These are phyloP conservation scores for Sophora flavescens DNA, from an alignment of 306 rosid genomes.

Conservation along the genomic window DNA sequence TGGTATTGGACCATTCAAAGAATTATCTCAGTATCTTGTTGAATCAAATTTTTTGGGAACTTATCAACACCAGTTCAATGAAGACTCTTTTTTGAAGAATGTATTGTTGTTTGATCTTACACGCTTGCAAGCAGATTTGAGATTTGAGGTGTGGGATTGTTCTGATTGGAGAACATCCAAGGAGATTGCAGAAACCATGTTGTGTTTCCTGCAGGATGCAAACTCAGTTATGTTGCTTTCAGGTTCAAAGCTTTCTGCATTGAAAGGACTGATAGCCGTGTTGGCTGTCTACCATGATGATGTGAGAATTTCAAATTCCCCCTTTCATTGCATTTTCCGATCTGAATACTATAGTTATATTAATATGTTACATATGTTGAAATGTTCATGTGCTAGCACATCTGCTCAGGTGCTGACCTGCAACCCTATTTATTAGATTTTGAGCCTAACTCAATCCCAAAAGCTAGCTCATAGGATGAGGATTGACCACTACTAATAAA, in stretches of 20 bases:
- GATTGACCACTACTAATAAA: too few relatives aligned
- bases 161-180: conserved; percentile 80
- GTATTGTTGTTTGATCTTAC: conserved; percentile 69
- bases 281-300: conserved; percentile 67
- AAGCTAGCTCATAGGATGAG: too few relatives aligned
- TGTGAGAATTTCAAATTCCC: conserved; percentile 64
- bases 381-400: conserved; percentile 15
- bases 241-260: conserved; percentile 78
- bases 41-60: conserved; percentile 64
- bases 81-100: conserved; percentile 62
- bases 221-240: conserved; percentile 70
- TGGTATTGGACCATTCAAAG: conserved; percentile 81
- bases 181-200: conserved; percentile 76
- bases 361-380: conserved; percentile 21
- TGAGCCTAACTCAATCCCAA: too few relatives aligned
- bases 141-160: conserved; percentile 81
- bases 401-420: conserved; percentile 10
- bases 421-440: too few relatives aligned
- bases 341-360: conserved; percentile 9
- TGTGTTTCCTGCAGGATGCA: conserved; percentile 69
- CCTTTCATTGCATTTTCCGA: conserved; percentile 33
- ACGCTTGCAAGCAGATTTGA: conserved; percentile 74
- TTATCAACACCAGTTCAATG: conserved; percentile 63
- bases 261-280: conserved; percentile 67
- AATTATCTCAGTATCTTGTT: conserved; percentile 68